Base-by-base conservation (phyloP, 108 stramenopile genomes). In the Skeletonema menzelii region DNA sequence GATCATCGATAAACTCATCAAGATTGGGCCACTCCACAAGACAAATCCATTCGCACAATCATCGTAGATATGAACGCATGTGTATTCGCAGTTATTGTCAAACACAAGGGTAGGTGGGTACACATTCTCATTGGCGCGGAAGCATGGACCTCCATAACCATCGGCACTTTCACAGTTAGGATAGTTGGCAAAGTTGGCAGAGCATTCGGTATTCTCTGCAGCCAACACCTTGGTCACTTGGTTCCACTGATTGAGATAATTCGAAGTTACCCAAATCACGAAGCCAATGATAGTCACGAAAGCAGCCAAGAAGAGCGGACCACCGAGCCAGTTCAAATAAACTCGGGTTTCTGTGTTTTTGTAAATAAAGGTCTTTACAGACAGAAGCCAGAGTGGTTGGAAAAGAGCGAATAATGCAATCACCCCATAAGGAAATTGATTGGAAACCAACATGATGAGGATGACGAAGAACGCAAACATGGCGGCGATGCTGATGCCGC, bases 301-400 rank as follows among this genome's bases (percentile, higher is more conserved):
- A 11, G 67, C 31, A 0, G 66, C 49, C 15, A 82, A 69, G 32
- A 85, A 65, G 17, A 87, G 64, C 10, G 86, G 84, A 2, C 84
- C 84, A 60, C 69, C 56, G 8, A 83, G 58, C 84, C 86, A 83
- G 14, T 70, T 55, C 4, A 87, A 42, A 60, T 70, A 87, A 32
- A 58, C 56, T 62, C 82, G 72, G 5, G 81, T 72, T 19, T 70
- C 65, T 4, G 46, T 31, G 2, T 63, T 30, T 59, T 60, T 20
- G 44, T 80, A 86, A 34, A 83, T 80, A 2, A 83, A 12, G 14
- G 28, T 56, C 60, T 84, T 79, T 14, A 83, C 73, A 14, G 69
- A 27, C 8, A 87, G 59, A 19, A 87, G 64, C 82, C 82, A 87
- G n/a, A 76, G 38, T 12, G 84, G 83, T 30, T 84, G 83, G 49